Evolutionary conservation across 345 rosid species (phyloP).

Genomic region (Ricinus communis): DNA sequence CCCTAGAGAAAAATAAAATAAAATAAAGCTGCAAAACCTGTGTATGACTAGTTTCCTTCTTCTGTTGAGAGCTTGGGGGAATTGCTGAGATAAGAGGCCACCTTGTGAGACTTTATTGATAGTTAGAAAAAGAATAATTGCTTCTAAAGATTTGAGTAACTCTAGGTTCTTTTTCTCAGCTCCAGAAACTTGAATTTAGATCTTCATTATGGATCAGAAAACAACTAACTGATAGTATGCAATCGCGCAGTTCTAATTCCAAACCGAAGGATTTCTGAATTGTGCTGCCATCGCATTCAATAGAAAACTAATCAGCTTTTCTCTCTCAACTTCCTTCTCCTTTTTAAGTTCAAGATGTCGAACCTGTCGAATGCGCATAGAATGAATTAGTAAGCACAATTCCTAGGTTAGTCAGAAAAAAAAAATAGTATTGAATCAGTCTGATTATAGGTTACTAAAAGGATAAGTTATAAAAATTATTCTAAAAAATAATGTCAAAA

Average conservation of each 20-base stretch:
- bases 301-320: conserved; percentile 63
- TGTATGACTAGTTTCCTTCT: not conserved
- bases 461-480: too few relatives aligned
- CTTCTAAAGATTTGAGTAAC: not conserved
- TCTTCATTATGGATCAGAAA: not conserved
- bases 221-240: not conserved
- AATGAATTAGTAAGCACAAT: conserved; percentile 1
- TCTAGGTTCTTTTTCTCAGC: not conserved
- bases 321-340: conserved; percentile 75
- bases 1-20: not conserved
- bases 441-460: too few relatives aligned
- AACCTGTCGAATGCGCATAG: conserved; percentile 45
- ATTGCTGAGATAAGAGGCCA: not conserved
- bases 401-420: not conserved
- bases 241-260: conserved; percentile 41
- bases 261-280: conserved; percentile 67
- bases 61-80: not conserved
- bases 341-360: conserved; percentile 79
- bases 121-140: not conserved
- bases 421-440: too few relatives aligned
- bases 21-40: conserved; percentile 6
- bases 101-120: not conserved
- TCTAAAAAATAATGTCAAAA: too few relatives aligned
- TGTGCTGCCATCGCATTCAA: conserved; percentile 66
- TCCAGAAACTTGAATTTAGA: not conserved